Base-by-base conservation (phyloP, 345 rosid genomes). In the Isatis tinctoria region DNA sequence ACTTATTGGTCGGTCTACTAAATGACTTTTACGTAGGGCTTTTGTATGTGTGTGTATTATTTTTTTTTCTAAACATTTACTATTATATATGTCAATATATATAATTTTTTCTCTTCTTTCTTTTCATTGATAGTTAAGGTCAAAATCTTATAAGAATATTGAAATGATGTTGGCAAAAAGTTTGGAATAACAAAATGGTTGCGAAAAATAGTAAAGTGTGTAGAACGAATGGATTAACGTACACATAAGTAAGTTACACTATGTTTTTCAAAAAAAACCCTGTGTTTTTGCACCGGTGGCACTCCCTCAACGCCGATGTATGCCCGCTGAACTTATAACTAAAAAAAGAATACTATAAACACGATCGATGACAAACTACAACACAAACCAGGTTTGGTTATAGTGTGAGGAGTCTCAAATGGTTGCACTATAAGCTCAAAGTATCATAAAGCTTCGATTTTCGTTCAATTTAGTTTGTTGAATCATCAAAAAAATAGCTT, bases 1-100 rank as follows among this genome's bases (percentile, higher is more conserved):
- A 10, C 36, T 58, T 58, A 10, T 57, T 58, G 78, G 78, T 66
- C 73, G 73, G 78, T 74, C 35, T 47, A 65, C 60, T 39, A 66
- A 58, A 45, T 59, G 18, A 58, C 33, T 27, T 24, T 22, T 37
- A 73, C 18, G 14, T 40, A 39, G 33, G 69, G 62, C 43, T 28
- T 62, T 51, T 41, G 10, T 14, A 6, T 28, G 35, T 18, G 10
- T 40, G 26, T 51, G 27, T 22, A 18, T 32, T 48, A 22, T 36
- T 36, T 36, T 4, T 30, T 7, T 20, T 14, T 11, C 6, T 20
- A 27, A 48, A 48, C 27, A 48, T 48, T 20, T n/a, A n/a, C n/a
- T n/a, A n/a, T 48, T 48, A 8, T 47, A 18, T 20, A 45, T 48
- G 10, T 48, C 14, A 22, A 10, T 1, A 3, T 49, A 49, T 49